Percentiles rank a stretch among this genome's conserved stretches.
phyloP scores from a whole-genome alignment of 2,329 filamentous ascomycete genomes.

The Aureobasidium sp. region DNA sequence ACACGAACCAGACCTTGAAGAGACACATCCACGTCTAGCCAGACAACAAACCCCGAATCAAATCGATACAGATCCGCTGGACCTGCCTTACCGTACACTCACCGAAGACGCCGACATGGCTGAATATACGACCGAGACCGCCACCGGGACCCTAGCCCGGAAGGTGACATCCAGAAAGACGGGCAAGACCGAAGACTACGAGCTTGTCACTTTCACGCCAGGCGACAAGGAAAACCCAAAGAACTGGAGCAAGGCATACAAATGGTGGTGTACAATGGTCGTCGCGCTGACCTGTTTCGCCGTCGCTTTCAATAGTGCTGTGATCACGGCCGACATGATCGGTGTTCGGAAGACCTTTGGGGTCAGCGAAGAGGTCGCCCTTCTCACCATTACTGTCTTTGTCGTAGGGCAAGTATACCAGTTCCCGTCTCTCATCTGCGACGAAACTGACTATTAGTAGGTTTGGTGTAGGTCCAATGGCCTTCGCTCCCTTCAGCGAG shows the following conservation, averaged over 20 bases:
- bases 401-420: constrained; percentile 57
- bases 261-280: constrained; percentile 63
- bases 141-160: constrained; percentile 19
- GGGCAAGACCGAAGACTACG: constrained; percentile 35
- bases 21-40: not conserved
- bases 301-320: constrained; percentile 52
- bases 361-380: constrained; percentile 64
- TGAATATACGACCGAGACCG: constrained; percentile 25
- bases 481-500: constrained; percentile 72
- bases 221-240: constrained; percentile 43
- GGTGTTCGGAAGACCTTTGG: constrained; percentile 58
- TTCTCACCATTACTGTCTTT: constrained; percentile 68
- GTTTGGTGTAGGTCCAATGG: constrained; percentile 70
- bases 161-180: constrained; percentile 23
- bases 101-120: constrained; percentile 21
- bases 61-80: constrained; percentile 4
- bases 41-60: not conserved
- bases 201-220: constrained; percentile 63
- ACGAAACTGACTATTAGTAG: constrained; percentile 35
- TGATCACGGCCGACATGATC: constrained; percentile 69
- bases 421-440: too few species aligned
- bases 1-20: not conserved
- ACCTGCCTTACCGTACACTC: constrained; percentile 21
- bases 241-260: constrained; percentile 38
- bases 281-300: constrained; percentile 54